A percentile compares a stretch with the other conserved stretches of the same genome.
Conservation (phyloP, 1,139 yeast species). For the Suhomyces bokatorum region DNA sequence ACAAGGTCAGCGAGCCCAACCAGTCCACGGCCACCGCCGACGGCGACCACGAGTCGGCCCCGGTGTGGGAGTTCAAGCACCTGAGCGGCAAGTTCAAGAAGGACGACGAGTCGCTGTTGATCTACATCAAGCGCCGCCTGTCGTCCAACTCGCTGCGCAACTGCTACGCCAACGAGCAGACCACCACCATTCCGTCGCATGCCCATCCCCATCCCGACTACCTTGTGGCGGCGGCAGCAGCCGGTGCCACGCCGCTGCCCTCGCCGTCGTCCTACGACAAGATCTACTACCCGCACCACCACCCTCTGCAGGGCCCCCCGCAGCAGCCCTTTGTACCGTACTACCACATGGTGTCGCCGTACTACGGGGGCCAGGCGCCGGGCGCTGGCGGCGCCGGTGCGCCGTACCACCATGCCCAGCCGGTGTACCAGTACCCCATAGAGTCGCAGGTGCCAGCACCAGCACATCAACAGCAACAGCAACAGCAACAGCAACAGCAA, state of each 20-base stretch:
- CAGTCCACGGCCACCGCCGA: conserved; percentile 9
- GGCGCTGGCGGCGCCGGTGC: too few relatives aligned
- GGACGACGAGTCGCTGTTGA: conserved; percentile 67
- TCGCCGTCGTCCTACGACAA: conserved; percentile 9
- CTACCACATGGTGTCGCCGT: conserved; percentile 9
- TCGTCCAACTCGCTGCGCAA: conserved; percentile 27
- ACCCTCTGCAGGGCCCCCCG: conserved; percentile 7
- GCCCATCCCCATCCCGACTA: conserved; percentile 11
- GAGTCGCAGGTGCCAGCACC: too few relatives aligned
- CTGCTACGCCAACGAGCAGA: conserved; percentile 11
- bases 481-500: too few relatives aligned
- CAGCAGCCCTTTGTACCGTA: conserved; percentile 14
- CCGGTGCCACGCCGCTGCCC: conserved; percentile 6
- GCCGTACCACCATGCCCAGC: conserved; percentile 1
- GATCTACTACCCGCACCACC: conserved; percentile 8
- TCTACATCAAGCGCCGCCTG: conserved; percentile 67
- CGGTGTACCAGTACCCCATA: conserved; percentile 1
- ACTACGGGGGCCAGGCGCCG: not conserved
- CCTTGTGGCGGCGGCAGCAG: too few relatives aligned
- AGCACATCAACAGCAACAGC: not conserved
- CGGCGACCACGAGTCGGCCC: conserved; percentile 28
- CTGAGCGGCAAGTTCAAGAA: conserved; percentile 74
- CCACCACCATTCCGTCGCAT: conserved; percentile 11
- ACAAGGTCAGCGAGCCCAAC: conserved; percentile 50
- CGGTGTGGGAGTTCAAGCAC: conserved; percentile 87